phyloP scores from a whole-genome alignment of 306 rosid genomes.

The Mimosa bimucronata region DNA sequence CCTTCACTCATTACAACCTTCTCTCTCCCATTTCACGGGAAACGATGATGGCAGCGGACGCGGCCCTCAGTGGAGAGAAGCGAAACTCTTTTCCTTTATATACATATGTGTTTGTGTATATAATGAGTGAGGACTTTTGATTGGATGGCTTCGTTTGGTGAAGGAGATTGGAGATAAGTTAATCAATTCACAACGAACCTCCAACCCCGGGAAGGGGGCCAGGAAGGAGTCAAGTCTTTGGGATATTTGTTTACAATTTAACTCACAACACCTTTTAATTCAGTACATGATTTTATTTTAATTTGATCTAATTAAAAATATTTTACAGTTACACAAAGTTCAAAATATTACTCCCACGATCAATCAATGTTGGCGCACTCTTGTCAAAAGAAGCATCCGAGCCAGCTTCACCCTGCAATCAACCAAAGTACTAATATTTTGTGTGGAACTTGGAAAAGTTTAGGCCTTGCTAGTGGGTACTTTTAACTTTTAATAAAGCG shows the following conservation, averaged over 20 bases:
- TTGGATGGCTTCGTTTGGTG: not conserved
- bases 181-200: not conserved
- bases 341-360: conserved; percentile 78
- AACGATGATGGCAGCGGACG: no score
- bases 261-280: not conserved
- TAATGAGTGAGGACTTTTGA: not conserved
- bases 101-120: no score
- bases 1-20: no score
- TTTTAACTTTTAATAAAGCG: no score
- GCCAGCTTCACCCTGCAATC: conserved; percentile 38
- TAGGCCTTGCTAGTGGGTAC: no score
- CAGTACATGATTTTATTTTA: no score
- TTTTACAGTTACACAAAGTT: not conserved
- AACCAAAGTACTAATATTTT: no score
- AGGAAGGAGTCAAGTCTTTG: not conserved
- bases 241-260: not conserved
- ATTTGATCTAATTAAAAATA: not conserved
- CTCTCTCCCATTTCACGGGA: no score
- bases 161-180: not conserved
- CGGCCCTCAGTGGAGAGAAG: no score
- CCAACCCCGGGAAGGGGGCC: not conserved
- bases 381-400: conserved; percentile 78
- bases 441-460: no score
- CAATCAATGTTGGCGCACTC: conserved; percentile 73
- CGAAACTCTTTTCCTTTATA: no score